Base-by-base conservation (phyloP, 2,329 filamentous ascomycete species). In the Penicillium sp. region DNA sequence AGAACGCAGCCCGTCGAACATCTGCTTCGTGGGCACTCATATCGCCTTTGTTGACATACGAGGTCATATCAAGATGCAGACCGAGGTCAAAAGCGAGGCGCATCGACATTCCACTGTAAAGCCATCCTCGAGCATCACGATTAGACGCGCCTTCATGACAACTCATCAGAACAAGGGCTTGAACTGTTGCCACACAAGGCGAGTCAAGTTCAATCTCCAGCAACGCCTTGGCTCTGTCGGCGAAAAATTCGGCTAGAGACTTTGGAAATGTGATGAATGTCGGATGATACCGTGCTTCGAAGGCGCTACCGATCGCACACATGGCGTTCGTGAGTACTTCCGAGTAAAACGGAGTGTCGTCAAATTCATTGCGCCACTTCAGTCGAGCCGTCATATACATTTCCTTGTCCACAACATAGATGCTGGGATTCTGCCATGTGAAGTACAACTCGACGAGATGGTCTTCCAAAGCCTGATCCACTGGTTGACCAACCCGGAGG, bases 131-230 rank as follows among this genome's bases (percentile, higher is more conserved):
- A 16, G 80, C 76, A 60, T 81, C 79, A 11, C 80, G 74, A 16
- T 76, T 78, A 22, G 73, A 77, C 6, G 78, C 79, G 4, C 76
- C 77, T 62, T 83, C 81, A 38, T 79, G 76, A 16, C 73, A 76
- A 43, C 79, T 80, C 51, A 83, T 69, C 16, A 83, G 72, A 2
- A 80, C 75, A 45, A 83, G 71, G 1, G 80, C 78, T 57, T 83
- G 81, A 7, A 80, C 77, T 3, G 80, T 83, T 4, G 81, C 79
- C n/a, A 83, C 72, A 46, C 75, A 79, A 0, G 81, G 81, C 28
- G 73, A 77, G 58, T 82, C 81, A 14, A 83, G 67, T 60, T 83
- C 80, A 4, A 81, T 76, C 42, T 83, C 80, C 8, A 83, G 64
- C 5, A 81, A 71, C 6, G 75, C 74, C 60, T 82, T 82, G 1